Base-by-base conservation (phyloP, 1,139 yeast genomes). In the Kodamaea arcana region DNA sequence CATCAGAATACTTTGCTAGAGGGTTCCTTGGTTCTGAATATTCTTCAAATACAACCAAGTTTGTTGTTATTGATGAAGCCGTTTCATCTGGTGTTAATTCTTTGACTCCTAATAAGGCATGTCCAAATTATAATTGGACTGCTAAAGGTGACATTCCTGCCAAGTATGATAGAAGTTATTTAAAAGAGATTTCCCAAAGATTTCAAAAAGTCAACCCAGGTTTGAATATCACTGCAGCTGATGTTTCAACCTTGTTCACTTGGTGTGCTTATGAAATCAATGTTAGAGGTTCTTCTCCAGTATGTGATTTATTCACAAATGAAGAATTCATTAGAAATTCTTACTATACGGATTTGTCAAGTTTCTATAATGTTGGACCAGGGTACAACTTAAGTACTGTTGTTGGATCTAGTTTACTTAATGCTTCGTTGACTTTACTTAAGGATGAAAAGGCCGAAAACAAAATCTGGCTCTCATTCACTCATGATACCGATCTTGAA, bases 401-500 rank as follows among this genome's bases (percentile, higher is more conserved):
- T n/a, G 58, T 54, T 24, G 62, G 65, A 9, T 55, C 64, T 3
- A 56, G 56, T 13, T 58, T 52, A 42, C 51, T 62, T 41, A 54
- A 59, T 30, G 66, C 69, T 9, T 47, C 65, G 1, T 44, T 60
- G 35, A 46, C 51, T 5, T 51, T 61, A 36, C 51, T 65, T 38
- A 50, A 54, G 31, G 61, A 62, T 15, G 39, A 44, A 3, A 36
- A 42, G 32, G 40, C 44, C 27, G 50, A 58, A 47, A 45, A 55
- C 53, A 58, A 70, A 55, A 51, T 70, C 46, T 45, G 63, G 62
- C 54, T 74, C 42, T 62, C 74, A 11, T 80, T 80, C 53, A 62
- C 79, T 14, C 87, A 80, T 51, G 85, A 80, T 50, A 62, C 76
- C 29, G 80, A 79, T 48, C 53, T 80, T 27, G 63, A 72, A 30